A percentile compares a stretch with the other conserved stretches of the same genome.
phyloP scores from a whole-genome alignment of 345 rosid species.

The Theobroma cacao region DNA sequence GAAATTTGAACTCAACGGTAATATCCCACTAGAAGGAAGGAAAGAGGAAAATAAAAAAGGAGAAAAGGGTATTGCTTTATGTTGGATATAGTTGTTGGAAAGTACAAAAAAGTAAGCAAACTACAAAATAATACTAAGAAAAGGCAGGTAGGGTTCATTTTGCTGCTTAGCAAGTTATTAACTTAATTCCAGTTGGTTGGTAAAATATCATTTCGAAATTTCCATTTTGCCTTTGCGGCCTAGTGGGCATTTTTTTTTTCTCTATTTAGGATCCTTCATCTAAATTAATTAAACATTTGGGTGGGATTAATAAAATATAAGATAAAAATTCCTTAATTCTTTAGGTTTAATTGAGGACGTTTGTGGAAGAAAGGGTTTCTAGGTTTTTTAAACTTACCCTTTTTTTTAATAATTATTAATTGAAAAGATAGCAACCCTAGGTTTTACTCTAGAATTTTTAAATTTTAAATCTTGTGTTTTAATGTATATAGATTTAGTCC shows the following conservation, averaged over 20 bases:
- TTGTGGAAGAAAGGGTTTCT: too few relatives aligned
- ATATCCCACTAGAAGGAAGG: background rate
- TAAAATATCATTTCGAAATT: background rate
- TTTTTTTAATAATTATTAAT: too few relatives aligned
- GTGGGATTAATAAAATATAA: background rate
- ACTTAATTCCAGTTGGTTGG: background rate
- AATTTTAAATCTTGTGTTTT: background rate
- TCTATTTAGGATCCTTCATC: background rate
- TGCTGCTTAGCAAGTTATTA: too few relatives aligned
- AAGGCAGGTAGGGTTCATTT: background rate
- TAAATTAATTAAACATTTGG: background rate
- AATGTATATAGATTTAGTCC: too few relatives aligned
- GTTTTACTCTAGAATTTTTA: too few relatives aligned
- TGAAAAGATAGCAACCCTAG: too few relatives aligned
- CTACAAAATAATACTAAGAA: background rate
- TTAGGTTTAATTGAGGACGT: too few relatives aligned
- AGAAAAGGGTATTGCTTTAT: too few relatives aligned
- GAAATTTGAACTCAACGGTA: conserved; percentile 31
- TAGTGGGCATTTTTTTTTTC: background rate
- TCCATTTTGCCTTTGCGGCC: background rate
- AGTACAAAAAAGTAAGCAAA: background rate
- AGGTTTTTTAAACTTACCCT: too few relatives aligned
- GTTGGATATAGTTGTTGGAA: too few relatives aligned
- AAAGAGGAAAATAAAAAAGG: too few relatives aligned
- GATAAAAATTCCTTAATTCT: background rate